Evolutionary conservation across 139 green algal species (phyloP), one percentile per base, ranked within the genome.

Genomic region (Chlamydomonas asymmetrica): DNA sequence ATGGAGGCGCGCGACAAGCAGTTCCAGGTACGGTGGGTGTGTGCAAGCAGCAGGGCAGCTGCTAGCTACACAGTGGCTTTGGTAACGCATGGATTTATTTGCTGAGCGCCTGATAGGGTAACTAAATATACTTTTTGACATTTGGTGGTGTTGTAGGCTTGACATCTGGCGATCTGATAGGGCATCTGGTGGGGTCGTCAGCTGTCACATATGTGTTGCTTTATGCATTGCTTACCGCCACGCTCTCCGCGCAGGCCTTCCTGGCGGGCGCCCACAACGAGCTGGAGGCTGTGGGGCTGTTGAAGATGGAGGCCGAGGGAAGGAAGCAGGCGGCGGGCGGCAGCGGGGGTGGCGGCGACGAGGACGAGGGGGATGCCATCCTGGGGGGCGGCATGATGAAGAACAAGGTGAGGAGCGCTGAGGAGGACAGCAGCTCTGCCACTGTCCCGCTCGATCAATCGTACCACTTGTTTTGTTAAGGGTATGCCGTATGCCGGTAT

Each of bases 261-360:
- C 32, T 63, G 4, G 7, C 7, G 13, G 7, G n/a, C 4, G 68
- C 68, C 4, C 16, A 35, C 7, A 3, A 27, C 1, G 70, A 40
- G 38, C 70, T 67, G 54, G 29, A 48, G 59, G 40, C 78, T 48
- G 78, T 80, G n/a, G 79, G 79, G 35, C 79, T 84, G 34, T 38
- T 81, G 45, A 57, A 52, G 56, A 27, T 27, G 54, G 32, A 35
- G 54, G 54, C 25, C 25, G 54, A 62, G 54, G 29, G 32, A 25
- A 62, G 9, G 25, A 62, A 62, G 54, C 25, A 31, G 25, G 6
- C 25, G 10, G 8, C 6, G 29, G 54, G 32, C 8, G 32, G 20
- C 16, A 27, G 48, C 20, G 48, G 48, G 57, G 54, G 54, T 23
- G 27, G 54, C 54, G 54, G 8, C 20, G 37, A 75, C 18, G 38